phyloP scores from a whole-genome alignment of 1,284 basidiomycete genomes.

The Golubevia sp. region DNA sequence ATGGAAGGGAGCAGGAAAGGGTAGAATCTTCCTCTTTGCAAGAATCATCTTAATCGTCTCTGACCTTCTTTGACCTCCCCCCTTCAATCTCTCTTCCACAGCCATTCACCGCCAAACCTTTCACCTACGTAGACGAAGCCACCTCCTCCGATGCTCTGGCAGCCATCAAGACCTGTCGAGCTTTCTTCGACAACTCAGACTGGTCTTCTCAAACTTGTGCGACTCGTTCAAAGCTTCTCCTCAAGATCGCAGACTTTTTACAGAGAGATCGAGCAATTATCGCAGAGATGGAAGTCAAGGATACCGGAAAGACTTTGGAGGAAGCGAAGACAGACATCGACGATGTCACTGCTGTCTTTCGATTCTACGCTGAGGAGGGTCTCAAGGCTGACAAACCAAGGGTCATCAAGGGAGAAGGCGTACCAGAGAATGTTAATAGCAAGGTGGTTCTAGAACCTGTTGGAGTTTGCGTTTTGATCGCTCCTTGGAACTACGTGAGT shows the following conservation, averaged over 20 bases:
- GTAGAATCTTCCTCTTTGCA: no score
- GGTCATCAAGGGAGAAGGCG: slow-evolving; percentile 33
- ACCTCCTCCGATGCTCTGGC: slow-evolving; percentile 37
- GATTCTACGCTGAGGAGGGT: slow-evolving; percentile 57
- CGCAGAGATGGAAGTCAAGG: slow-evolving; percentile 49
- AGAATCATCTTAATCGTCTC: no score
- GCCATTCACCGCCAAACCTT: slow-evolving; percentile 39
- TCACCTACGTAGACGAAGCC: slow-evolving; percentile 51
- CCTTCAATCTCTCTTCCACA: slow-evolving; percentile 1
- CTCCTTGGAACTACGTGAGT: slow-evolving; percentile 56
- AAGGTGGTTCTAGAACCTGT: slow-evolving; percentile 47
- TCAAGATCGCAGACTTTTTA: slow-evolving; percentile 43
- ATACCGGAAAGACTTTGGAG: slow-evolving; percentile 57
- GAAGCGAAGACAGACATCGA: slow-evolving; percentile 55
- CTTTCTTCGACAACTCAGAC: slow-evolving; percentile 41
- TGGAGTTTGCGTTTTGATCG: slow-evolving; percentile 57
- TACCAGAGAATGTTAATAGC: slow-evolving; percentile 48
- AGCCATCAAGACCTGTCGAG: slow-evolving; percentile 36
- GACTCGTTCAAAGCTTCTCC: slow-evolving; percentile 31
- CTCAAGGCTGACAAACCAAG: slow-evolving; percentile 44
- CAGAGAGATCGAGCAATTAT: slow-evolving; percentile 44
- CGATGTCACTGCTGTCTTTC: slow-evolving; percentile 57
- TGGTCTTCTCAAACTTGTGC: slow-evolving; percentile 38
- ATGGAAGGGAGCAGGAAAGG: no score
- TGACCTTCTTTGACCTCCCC: no score